Base-by-base conservation (phyloP, 345 rosid species). In the Eucalyptus regnans region DNA sequence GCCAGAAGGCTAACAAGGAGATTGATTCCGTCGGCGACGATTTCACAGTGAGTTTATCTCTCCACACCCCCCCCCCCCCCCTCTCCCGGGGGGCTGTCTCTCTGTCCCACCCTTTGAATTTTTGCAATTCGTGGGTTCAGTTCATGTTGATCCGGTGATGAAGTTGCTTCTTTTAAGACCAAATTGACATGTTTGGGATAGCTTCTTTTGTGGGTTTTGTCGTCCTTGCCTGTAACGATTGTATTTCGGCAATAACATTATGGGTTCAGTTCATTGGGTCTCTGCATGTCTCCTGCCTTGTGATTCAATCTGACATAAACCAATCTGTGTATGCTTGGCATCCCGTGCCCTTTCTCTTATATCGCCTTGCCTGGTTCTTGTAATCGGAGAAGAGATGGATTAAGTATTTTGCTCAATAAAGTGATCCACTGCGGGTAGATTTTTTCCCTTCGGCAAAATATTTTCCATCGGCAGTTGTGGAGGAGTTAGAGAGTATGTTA, bases 11-110 rank as follows among this genome's bases (percentile, higher is more conserved):
- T 83, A 94, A 89, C 96, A 98, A 94, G 94, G 97, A 95, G 94
- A 48, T 98, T 89, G 91, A 88, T 91, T 97, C 99, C 86, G 95
- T 98, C 86, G 98, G 99, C 86, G 96, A 97, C 87, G 99, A 98
- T 84, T 89, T 98, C 91, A 95, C 90, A 85, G 98, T 97, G 93
- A 52, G 58, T 89, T 50, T 46, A 4, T 89, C 49, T 80, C 64
- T 56, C 49, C 41, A 1, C n/a, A n/a, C n/a, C 5, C 12, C 14
- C 14, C 50, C 0, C 14, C 16, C 18, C 4, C 56, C 44, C 44
- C 5, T 43, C 43, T 41, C 56, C 54, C 8, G 1, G 9, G 18
- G 20, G 7, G 18, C 0, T 83, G 46, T 14, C 64, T 62, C 87
- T 64, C 58, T 33, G 27, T 41, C 25, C 37, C 43, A 4, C 43